These are phyloP conservation scores for Avena atlantica DNA, from an alignment of 176 grass and related monocot genomes.

Conservation along the genomic window DNA sequence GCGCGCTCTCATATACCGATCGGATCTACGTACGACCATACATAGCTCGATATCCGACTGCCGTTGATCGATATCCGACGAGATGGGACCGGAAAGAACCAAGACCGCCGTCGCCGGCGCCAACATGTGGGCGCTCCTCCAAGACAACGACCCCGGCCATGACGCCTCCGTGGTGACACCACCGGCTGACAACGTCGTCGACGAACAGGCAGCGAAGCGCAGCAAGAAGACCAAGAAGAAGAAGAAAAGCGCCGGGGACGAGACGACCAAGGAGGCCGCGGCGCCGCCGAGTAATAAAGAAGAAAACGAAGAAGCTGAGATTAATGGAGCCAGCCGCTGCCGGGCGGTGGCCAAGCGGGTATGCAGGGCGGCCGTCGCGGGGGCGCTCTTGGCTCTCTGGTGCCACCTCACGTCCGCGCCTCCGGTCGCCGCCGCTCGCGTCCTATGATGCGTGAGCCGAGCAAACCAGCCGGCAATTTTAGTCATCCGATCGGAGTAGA, in stretches of 20 bases:
- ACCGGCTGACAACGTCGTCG: background rate
- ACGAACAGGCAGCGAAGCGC: background rate
- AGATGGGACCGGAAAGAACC: background rate
- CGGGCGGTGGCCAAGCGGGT: background rate
- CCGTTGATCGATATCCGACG: background rate
- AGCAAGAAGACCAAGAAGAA: background rate
- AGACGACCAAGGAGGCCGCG: background rate
- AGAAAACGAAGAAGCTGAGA: background rate
- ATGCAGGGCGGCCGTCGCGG: background rate
- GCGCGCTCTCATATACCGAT: background rate
- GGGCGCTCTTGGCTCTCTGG: background rate
- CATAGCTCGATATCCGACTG: background rate
- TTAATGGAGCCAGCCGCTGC: background rate
- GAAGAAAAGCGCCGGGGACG: background rate
- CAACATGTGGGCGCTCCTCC: slow-evolving; percentile 39
- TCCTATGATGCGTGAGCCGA: background rate
- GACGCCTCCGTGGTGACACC: background rate
- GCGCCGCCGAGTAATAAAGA: background rate
- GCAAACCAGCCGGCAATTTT: no score
- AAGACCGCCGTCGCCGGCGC: background rate
- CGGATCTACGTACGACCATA: background rate
- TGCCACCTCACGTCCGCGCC: background rate
- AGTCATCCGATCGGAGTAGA: no score
- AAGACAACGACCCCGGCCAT: slow-evolving; percentile 20
- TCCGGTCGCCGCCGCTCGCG: background rate